These are phyloP conservation scores for Eucalyptus pauciflora DNA, from an alignment of 345 rosid genomes.

Conservation along the genomic window DNA sequence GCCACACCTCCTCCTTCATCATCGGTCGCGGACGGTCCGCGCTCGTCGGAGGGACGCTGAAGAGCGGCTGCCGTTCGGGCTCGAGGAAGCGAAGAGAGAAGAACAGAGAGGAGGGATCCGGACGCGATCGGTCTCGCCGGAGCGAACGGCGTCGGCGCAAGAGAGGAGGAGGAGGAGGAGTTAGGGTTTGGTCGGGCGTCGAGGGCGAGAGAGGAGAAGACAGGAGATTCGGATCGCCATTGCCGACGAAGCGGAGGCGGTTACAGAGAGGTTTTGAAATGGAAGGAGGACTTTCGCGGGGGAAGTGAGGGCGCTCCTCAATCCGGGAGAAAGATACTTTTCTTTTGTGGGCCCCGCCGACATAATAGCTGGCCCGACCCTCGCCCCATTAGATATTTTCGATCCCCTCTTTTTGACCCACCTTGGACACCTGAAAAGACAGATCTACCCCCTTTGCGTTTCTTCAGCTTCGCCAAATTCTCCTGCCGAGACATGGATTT, in stretches of 20 bases:
- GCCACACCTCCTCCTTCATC: slow-evolving; percentile 28
- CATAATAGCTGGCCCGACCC: not conserved
- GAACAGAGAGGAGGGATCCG: not conserved
- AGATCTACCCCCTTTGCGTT: not conserved
- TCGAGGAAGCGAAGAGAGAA: slow-evolving; percentile 2
- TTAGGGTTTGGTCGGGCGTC: slow-evolving; percentile 12
- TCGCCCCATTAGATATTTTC: not conserved
- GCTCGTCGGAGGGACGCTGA: not conserved
- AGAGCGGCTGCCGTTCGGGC: not conserved
- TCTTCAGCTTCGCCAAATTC: not conserved
- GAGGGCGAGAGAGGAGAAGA: slow-evolving; percentile 23
- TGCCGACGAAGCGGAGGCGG: not conserved
- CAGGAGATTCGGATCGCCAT: not conserved
- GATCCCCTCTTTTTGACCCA: not conserved
- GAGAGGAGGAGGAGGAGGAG: not conserved
- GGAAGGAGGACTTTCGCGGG: not conserved
- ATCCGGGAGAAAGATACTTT: not conserved
- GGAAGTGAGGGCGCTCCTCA: not conserved
- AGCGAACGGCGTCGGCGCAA: not conserved
- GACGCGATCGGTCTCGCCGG: not conserved
- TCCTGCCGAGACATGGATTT: not conserved
- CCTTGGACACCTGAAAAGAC: not conserved
- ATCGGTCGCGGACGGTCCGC: slow-evolving; percentile 8
- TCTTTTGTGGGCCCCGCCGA: not conserved
- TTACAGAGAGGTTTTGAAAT: not conserved